phyloP scores from a whole-genome alignment of 2,329 filamentous ascomycete genomes.

The Aaosphaeria arxii region DNA sequence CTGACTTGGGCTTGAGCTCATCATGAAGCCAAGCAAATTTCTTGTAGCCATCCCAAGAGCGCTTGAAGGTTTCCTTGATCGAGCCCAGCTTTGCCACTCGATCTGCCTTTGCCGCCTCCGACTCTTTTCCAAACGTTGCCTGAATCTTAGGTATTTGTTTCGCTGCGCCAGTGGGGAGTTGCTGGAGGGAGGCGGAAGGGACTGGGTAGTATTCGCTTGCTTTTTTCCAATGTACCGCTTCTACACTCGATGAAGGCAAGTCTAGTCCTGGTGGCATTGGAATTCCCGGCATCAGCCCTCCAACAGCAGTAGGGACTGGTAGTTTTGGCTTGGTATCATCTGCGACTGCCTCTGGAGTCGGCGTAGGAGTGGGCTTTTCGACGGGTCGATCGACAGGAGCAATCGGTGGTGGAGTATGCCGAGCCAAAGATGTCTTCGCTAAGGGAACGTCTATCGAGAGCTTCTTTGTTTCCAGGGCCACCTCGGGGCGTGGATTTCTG shows the following conservation, averaged over 20 bases:
- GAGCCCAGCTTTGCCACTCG: constrained; percentile 62
- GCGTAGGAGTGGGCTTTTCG: constrained; percentile 8
- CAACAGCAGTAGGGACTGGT: background rate
- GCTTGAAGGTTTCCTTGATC: constrained; percentile 72
- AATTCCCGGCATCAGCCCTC: background rate
- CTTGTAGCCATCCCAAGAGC: constrained; percentile 81
- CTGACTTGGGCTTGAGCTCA: constrained; percentile 73
- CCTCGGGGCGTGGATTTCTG: constrained; percentile 17
- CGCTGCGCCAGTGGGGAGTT: constrained; percentile 69
- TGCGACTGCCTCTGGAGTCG: constrained; percentile 5
- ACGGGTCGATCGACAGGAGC: constrained; percentile 14
- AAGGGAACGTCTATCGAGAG: constrained; percentile 28
- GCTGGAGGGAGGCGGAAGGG: constrained; percentile 65
- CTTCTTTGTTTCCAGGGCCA: constrained; percentile 31
- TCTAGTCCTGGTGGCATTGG: background rate
- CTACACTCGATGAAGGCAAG: constrained; percentile 11
- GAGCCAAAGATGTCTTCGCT: constrained; percentile 19
- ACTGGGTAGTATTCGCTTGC: constrained; percentile 76
- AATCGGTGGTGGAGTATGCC: constrained; percentile 29
- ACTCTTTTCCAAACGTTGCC: constrained; percentile 66
- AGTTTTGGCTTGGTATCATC: background rate
- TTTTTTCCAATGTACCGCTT: constrained; percentile 67
- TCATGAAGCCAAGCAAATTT: constrained; percentile 81
- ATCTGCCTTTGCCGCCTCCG: constrained; percentile 46
- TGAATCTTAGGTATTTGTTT: constrained; percentile 75